Percentiles rank a stretch among this genome's conserved stretches.
Conservation (phyloP, 2,329 filamentous ascomycete genomes). For the Fusarium sp. region DNA sequence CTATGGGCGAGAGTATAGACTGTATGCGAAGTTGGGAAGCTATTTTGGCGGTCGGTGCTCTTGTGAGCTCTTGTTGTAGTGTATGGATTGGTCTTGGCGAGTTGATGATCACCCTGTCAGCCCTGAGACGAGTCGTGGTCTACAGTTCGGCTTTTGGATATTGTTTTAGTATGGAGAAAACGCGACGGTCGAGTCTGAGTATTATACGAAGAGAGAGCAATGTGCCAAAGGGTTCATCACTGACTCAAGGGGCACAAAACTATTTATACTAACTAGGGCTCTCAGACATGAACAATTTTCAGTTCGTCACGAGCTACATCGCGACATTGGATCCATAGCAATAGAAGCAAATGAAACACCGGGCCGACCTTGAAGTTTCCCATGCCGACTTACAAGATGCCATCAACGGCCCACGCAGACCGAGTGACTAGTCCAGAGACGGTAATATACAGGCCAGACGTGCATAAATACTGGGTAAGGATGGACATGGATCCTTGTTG, state of each 20-base stretch:
- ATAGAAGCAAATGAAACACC: slow-evolving; percentile 8
- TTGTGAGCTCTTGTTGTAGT: slow-evolving; percentile 15
- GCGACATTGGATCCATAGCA: slow-evolving; percentile 2
- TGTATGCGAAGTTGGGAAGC: slow-evolving; percentile 63
- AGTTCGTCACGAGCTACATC: not conserved
- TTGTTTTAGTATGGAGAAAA: not conserved
- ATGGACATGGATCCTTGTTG: slow-evolving; percentile 27
- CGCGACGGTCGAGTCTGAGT: not conserved
- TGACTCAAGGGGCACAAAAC: not conserved
- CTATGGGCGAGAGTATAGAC: slow-evolving; percentile 62
- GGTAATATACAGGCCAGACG: slow-evolving; percentile 34
- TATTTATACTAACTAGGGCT: slow-evolving; percentile 3
- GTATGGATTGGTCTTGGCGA: not conserved
- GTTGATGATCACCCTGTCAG: not conserved
- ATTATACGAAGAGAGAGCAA: not conserved
- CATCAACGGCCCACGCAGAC: slow-evolving; percentile 25
- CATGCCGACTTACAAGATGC: slow-evolving; percentile 30
- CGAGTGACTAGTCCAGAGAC: slow-evolving; percentile 33
- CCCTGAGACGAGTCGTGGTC: not conserved
- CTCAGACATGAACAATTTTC: not conserved
- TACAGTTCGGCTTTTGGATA: not conserved
- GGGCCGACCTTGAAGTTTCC: slow-evolving; percentile 15
- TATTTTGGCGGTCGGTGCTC: slow-evolving; percentile 61
- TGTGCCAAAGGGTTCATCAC: not conserved
- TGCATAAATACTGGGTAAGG: slow-evolving; percentile 38